Evolutionary conservation across 495 filamentous ascomycete genomes (phyloP).

Genomic region (Daldinia decipiens): DNA sequence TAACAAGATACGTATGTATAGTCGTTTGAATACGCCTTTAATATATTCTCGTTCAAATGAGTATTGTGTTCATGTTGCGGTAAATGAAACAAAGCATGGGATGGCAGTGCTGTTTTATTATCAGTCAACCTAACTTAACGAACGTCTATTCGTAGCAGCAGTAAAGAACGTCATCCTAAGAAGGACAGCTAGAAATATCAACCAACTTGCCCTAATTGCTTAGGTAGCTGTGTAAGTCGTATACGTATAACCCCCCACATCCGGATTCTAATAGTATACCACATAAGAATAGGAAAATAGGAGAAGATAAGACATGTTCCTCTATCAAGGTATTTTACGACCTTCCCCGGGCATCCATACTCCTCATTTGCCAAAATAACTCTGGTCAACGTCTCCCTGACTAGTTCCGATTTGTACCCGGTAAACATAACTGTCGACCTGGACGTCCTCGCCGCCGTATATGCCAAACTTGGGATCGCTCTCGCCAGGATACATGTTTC

Average conservation of each 20-base stretch:
- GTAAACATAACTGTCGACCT: constrained; percentile 37
- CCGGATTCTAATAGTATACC: too few relatives aligned
- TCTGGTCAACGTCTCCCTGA: constrained; percentile 29
- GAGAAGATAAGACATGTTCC: too few relatives aligned
- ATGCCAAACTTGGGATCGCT: constrained; percentile 39
- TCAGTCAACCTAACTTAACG: not conserved
- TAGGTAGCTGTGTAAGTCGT: too few relatives aligned
- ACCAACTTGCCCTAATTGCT: not conserved
- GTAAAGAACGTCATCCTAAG: not conserved
- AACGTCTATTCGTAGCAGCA: not conserved
- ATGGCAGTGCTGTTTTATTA: not conserved
- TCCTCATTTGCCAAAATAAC: constrained; percentile 31
- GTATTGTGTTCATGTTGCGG: not conserved
- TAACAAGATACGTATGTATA: not conserved
- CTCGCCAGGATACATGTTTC: constrained; percentile 32
- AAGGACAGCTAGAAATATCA: not conserved
- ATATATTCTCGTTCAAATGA: not conserved
- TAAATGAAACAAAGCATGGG: not conserved
- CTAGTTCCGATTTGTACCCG: constrained; percentile 35
- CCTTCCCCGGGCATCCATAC: not conserved
- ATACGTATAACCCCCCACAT: too few relatives aligned
- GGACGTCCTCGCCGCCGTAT: constrained; percentile 29
- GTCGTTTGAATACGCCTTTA: not conserved
- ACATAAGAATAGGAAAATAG: not conserved
- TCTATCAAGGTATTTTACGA: too few relatives aligned